Evolutionary conservation across 2,329 filamentous ascomycete genomes (phyloP), one percentile per base, ranked within the genome.

Genomic region (Chaetomiaceae sp.): DNA sequence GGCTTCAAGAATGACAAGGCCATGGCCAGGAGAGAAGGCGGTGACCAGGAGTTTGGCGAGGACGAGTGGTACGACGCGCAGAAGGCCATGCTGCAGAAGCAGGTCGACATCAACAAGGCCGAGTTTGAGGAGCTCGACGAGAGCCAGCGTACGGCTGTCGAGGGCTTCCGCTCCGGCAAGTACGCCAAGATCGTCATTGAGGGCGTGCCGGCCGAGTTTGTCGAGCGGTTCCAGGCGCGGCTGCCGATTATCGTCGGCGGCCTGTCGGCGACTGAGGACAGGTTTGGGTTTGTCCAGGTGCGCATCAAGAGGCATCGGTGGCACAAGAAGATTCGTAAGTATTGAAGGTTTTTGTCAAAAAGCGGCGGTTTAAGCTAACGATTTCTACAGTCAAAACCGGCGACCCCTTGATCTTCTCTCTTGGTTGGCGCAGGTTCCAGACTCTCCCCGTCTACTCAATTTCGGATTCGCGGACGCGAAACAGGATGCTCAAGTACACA

Each of bases 61-160:
- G 93, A 98, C 62, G 88, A 98, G 46, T 98, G 94, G 94, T 98
- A 98, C 63, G 93, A 97, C 62, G 81, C 86, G 22, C 93, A 98
- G 63, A 98, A 98, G 70, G 88, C 93, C 26, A 78, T 86, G 64
- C 83, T 98, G 49, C 87, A 96, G 68, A 96, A 95, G 68, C 93
- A 98, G 65, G 78, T 93, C 53, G 87, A 94, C 60, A 96, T 98
- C 78, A 98, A 98, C 70, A 88, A 89, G 61, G 81, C 88, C 48
- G 94, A 97, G 62, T 95, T 94, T 55, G 88, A 90, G 57, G 79
- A 80, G 45, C 78, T 98, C 2, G 93, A 98, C 62, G 86, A 93
- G 53, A 73, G 78, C 35, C 90, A 94, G 51, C 81, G 93, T 42
- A 76, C 84, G 2, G 81, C 85, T 8, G 88, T 95, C 14, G 91